These are phyloP conservation scores for Argentina anserina DNA, from an alignment of 306 rosid genomes.

Conservation along the genomic window DNA sequence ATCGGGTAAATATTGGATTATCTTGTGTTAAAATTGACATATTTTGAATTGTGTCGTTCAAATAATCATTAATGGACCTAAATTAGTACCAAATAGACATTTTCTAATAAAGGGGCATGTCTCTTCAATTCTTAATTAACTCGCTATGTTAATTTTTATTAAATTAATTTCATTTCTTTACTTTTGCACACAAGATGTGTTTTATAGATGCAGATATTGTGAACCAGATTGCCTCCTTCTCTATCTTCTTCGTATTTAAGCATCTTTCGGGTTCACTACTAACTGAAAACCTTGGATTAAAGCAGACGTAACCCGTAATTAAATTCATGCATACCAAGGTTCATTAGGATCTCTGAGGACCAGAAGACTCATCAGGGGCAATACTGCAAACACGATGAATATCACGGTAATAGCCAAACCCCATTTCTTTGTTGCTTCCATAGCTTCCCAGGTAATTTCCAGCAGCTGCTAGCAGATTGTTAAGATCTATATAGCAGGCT, in stretches of 20 bases:
- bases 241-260: neutral
- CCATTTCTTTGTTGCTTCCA: constrained; percentile 14
- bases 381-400: neutral
- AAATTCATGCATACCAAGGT: neutral
- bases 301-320: neutral
- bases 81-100: too few relatives aligned
- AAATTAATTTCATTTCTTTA: too few relatives aligned
- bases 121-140: too few relatives aligned
- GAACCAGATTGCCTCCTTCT: neutral
- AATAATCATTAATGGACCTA: too few relatives aligned
- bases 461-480: neutral
- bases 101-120: too few relatives aligned
- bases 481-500: neutral
- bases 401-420: neutral
- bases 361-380: neutral
- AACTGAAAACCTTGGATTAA: neutral
- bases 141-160: too few relatives aligned
- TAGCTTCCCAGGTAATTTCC: neutral
- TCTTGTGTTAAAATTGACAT: too few relatives aligned
- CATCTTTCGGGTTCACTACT: neutral
- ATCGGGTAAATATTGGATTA: too few relatives aligned
- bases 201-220: too few relatives aligned
- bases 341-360: neutral
- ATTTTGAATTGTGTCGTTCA: too few relatives aligned
- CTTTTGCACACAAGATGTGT: too few relatives aligned